Evolutionary conservation across 1,284 basidiomycete genomes (phyloP), one percentile per base, ranked within the genome.

Genomic region (Exobasidium rhododendri): DNA sequence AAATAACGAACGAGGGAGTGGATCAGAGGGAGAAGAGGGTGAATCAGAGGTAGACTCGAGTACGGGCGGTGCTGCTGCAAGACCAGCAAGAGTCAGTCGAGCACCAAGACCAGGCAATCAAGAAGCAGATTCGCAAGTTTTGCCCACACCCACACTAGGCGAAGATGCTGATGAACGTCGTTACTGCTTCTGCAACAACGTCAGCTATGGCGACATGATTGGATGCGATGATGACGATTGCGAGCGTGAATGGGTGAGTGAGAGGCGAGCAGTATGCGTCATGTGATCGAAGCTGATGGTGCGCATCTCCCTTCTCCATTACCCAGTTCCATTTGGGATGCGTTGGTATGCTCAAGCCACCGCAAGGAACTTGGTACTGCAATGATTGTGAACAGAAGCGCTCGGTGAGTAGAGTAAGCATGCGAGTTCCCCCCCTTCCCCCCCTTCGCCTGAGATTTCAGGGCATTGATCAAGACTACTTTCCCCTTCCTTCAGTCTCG

Each of bases 141-240:
- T 29, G n/a, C 22, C 40, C 6, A 24, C 20, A 11, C 6, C 14
- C 13, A 63, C 56, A 28, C 64, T 64, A 49, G 52, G 32, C 14
- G 70, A 75, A 35, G 74, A 74, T 47, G 68, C 65, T 0, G 75
- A 90, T 68, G 85, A 85, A 61, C 86, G 84, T 69, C 84, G 85
- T 22, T 98, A 97, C 81, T 98, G 94, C 81, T 86, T 89, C 82
- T 97, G 94, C 80, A 85, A 91, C 66, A 85, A 88, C 26, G 85
- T 88, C 60, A 92, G 90, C 76, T 94, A 89, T 74, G 93, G 94
- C 30, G 90, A 94, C 81, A 98, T 98, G 94, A 93, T 98, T 73
- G 94, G 88, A 2, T 98, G 94, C 80, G 94, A 98, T 81, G 89
- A 89, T 71, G 83, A 85, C n/a, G 85, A 86, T 51, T 97, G 94